A percentile compares a stretch with the other conserved stretches of the same genome.
Conservation (phyloP, 2,329 filamentous ascomycete genomes). For the Ophiostoma sp. region DNA sequence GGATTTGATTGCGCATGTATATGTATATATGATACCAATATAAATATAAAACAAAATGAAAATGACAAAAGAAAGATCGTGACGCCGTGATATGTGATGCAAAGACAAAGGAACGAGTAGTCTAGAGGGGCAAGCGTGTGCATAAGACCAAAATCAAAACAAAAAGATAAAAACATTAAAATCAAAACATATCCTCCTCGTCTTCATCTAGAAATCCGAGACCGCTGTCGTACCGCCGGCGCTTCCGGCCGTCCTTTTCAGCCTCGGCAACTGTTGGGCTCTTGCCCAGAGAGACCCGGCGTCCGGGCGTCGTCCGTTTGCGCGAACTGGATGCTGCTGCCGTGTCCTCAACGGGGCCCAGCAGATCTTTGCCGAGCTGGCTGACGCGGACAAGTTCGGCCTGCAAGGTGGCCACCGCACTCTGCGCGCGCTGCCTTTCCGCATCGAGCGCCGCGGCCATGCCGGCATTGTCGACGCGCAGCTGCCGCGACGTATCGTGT, state of each 20-base stretch:
- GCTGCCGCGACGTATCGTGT: conserved; percentile 38
- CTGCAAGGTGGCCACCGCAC: conserved; percentile 47
- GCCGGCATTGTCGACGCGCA: conserved; percentile 39
- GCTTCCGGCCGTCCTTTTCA: conserved; percentile 33
- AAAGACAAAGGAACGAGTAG: neutral
- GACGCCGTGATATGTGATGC: neutral
- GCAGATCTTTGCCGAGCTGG: conserved; percentile 43
- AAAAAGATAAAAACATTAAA: neutral
- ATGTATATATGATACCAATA: neutral
- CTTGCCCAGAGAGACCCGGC: neutral
- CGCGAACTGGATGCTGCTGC: neutral
- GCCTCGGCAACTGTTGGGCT: neutral
- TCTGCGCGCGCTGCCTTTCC: conserved; percentile 39
- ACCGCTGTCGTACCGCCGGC: conserved; percentile 50
- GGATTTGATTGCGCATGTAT: neutral
- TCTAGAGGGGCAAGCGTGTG: neutral
- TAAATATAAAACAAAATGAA: neutral
- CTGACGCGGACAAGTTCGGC: conserved; percentile 47
- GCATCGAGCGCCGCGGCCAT: conserved; percentile 37
- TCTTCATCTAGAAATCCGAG: conserved; percentile 53
- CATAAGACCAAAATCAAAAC: neutral
- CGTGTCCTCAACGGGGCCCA: conserved; percentile 29
- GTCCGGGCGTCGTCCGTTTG: neutral
- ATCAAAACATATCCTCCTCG: conserved; percentile 25
- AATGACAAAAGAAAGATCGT: neutral